A percentile compares a stretch with the other conserved stretches of the same genome.
phyloP scores from a whole-genome alignment of 176 grass and related monocot genomes.

The Metroxylon sagu region DNA sequence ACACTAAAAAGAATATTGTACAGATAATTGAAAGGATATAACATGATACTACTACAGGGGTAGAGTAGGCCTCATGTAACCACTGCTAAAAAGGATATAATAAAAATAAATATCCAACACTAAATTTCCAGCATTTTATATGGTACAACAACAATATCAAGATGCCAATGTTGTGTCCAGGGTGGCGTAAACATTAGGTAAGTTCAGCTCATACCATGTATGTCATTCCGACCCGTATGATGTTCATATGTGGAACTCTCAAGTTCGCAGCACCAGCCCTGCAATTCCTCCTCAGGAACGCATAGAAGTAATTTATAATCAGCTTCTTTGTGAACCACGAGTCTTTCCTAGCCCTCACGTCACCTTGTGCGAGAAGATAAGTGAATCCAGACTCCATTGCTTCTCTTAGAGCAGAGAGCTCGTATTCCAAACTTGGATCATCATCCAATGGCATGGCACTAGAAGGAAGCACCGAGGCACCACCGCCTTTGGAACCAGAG shows the following conservation, averaged over 20 bases:
- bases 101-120: too few relatives aligned
- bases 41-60: too few relatives aligned
- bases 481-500: constrained; percentile 8
- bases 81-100: too few relatives aligned
- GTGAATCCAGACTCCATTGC: constrained; percentile 88
- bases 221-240: constrained; percentile 84
- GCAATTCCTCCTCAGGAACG: constrained; percentile 84
- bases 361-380: constrained; percentile 75
- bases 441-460: constrained; percentile 55
- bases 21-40: too few relatives aligned
- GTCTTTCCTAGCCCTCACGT: constrained; percentile 86
- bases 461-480: constrained; percentile 26
- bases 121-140: too few relatives aligned
- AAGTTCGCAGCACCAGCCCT: constrained; percentile 78
- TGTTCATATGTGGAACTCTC: constrained; percentile 87
- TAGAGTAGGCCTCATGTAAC: too few relatives aligned
- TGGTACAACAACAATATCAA: too few relatives aligned
- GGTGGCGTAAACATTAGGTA: too few relatives aligned
- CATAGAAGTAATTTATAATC: constrained; percentile 95
- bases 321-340: constrained; percentile 87
- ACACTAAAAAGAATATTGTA: too few relatives aligned
- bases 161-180: too few relatives aligned
- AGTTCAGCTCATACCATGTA: constrained; percentile 70
- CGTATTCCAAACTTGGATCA: constrained; percentile 77
- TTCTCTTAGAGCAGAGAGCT: constrained; percentile 69